Base-by-base conservation (phyloP, 441 rosid genomes). In the Rhodomyrtus psidioides region DNA sequence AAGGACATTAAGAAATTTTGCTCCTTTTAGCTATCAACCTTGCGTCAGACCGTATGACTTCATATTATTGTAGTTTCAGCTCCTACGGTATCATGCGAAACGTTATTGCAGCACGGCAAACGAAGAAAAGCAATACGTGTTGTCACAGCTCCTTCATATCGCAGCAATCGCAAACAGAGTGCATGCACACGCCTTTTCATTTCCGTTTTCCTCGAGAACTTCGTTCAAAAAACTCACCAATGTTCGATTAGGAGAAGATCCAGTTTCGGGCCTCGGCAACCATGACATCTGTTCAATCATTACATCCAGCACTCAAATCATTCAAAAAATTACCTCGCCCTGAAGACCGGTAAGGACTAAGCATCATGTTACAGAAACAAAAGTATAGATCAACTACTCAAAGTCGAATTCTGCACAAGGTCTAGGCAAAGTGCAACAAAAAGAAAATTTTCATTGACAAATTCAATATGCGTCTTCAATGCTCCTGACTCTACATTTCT, bases 401-500 rank as follows among this genome's bases (percentile, higher is more conserved):
- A 34, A 56, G 58, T 82, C 15, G 4, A 3, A 54, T 55, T 85
- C 76, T 62, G 82, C 83, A 21, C 17, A 65, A 5, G 82, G 53
- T 46, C 39, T 2, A 2, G 70, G 85, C 3, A 70, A 39, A 88
- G 89, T 49, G 89, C 90, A 88, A 88, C 53, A 87, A 86, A 34
- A 89, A 94, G 93, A 90, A 92, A 93, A 91, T 91, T 91, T 92
- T 93, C 89, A 75, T 85, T 56, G 89, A 90, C 87, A 83, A 87
- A 92, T 93, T 90, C 91, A 90, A 85, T 91, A 91, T 88, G 88
- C 90, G 86, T 92, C 89, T 75, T 83, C 88, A 83, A 88, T 88
- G 86, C 88, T 91, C 91, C 85, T 82, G 90, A 89, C 96, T 95
- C 95, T 93, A 94, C 95, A 94, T 90, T 91, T 92, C 88, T 91